Base-by-base conservation (phyloP, 1,139 yeast genomes). In the Pichia inconspicua region DNA sequence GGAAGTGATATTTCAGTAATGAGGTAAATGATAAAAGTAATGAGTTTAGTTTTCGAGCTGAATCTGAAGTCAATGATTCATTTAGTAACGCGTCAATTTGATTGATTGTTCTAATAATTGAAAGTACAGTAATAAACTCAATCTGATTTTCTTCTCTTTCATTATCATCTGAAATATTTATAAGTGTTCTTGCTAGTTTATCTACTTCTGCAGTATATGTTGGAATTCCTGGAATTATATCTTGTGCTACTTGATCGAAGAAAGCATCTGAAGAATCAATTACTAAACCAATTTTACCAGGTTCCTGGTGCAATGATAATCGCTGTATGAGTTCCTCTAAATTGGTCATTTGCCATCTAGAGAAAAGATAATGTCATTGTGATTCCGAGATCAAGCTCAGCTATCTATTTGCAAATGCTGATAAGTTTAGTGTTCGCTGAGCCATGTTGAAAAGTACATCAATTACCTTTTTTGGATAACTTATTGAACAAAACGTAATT, bases 1-100 rank as follows among this genome's bases (percentile, higher is more conserved):
- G 61, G 37, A 59, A 62, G 44, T 62, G 62, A 44, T 59, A 57
- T 36, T 58, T 58, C 45, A 59, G 56, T 7, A 60, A 47, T 5
- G 54, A 52, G 22, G 55, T 37, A 11, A 57, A 27, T 1, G 60
- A 52, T 19, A 51, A 25, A 25, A 49, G 44, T 45, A 57, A 25
- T 41, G 40, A n/a, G 38, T 45, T 25, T 28, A 52, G n/a, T 49
- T 50, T 49, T 43, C 50, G 40, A 35, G 47, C 43, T 44, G 51
- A 38, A 9, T 46, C 56, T 11, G 45, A 44, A 25, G 44, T 51
- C 22, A 53, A 34, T 2, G 51, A 39, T 0, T 51, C 44, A 9
- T 25, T 19, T 8, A 55, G 15, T n/a, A 57, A 31, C 6, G 25
- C 7, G 12, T 51, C 49, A 5, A 59, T 30, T 25, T 57, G 55